Evolutionary conservation across 106 monocot species (phyloP), one percentile per base, ranked within the genome.

Genomic region (Hemerocallis citrina): DNA sequence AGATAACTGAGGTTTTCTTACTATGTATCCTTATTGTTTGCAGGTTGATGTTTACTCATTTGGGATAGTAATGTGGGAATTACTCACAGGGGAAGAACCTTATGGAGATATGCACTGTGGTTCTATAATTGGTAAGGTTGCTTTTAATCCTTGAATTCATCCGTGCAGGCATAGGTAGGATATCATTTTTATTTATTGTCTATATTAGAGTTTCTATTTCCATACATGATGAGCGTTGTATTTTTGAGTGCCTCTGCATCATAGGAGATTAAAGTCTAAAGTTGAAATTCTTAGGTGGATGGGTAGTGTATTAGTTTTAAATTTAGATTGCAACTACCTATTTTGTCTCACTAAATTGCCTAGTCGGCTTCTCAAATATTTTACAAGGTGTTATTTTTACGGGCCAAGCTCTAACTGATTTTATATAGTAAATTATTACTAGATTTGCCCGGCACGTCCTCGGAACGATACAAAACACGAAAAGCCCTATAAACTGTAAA

Each of bases 31-130:
- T 63, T 72, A 5, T 31, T n/a, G 28, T 61, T 5, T 75, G 68
- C 62, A 96, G 95, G 72, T 96, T 69, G 95, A 96, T 70, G 95
- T 96, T 57, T 96, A 96, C 66, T 96, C 96, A 34, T 96, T 91
- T 69, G 96, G 96, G 0, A 84, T 96, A 63, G 86, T 84, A 50
- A 83, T 96, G 96, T 96, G 96, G 96, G 96, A 96, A 66, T 62
- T 96, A 46, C 91, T 96, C 44, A 96, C 96, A 42, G 90, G 87
- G 43, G 90, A 96, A 68, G 96, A 96, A 25, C 96, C 96, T 42
- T 96, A 96, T 47, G 66, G 84, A 42, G 87, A 79, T 36, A 91
- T 81, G 87, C 83, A 61, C 61, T 77, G 72, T 77, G 86, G 83
- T 69, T 76, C 81, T 14, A 79, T 96, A 60, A 90, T 96, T 54